A percentile compares a stretch with the other conserved stretches of the same genome.
phyloP scores from a whole-genome alignment of 495 filamentous ascomycete species.

The Aspergillus sclerotioniger region DNA sequence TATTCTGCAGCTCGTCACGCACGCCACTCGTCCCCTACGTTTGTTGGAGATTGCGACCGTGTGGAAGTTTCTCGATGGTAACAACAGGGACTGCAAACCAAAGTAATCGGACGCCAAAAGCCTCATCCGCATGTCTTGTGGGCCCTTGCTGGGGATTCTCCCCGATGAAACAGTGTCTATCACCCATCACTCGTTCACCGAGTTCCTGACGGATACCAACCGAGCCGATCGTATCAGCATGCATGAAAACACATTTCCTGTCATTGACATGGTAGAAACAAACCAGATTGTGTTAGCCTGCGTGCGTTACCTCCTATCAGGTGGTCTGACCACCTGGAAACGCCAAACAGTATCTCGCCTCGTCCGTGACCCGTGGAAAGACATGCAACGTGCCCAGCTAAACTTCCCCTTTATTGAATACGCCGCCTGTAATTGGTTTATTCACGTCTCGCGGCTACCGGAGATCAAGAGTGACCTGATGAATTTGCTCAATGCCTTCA shows the following conservation, averaged over 20 bases:
- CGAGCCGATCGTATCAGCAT: neutral
- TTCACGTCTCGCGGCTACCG: neutral
- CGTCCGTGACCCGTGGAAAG: neutral
- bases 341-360: neutral
- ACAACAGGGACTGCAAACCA: neutral
- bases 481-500: neutral
- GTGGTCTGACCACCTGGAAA: neutral
- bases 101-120: neutral
- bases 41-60: conserved; percentile 48
- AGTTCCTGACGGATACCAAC: conserved; percentile 34
- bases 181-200: conserved; percentile 56
- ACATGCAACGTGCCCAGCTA: neutral
- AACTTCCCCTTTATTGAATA: neutral
- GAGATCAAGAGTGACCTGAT: neutral
- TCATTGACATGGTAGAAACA: neutral
- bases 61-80: conserved; percentile 22
- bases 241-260: neutral
- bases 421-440: neutral
- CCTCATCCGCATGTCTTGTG: conserved; percentile 35
- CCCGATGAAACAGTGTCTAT: conserved; percentile 49
- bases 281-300: neutral
- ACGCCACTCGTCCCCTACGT: conserved; percentile 49
- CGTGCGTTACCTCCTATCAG: neutral
- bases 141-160: conserved; percentile 50
- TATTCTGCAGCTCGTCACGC: conserved; percentile 48